phyloP scores from a whole-genome alignment of 1,139 yeast species.

The Yamadazyma atlantica region DNA sequence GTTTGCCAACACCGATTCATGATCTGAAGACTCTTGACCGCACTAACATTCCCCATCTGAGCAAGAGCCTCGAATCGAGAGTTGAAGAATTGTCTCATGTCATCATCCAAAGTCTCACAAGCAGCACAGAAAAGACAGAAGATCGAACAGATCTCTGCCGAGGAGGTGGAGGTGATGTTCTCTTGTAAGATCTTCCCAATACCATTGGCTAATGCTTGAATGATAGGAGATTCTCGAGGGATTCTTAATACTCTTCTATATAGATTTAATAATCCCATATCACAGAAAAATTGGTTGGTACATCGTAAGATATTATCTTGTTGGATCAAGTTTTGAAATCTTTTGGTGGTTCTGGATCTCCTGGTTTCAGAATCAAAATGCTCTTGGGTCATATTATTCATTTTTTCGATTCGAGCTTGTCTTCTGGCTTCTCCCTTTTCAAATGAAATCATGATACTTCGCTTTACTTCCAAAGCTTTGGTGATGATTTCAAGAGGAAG shows the following conservation, averaged over 20 bases:
- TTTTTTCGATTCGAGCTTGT: slow-evolving; percentile 29
- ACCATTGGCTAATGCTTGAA: slow-evolving; percentile 48
- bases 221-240: slow-evolving; percentile 44
- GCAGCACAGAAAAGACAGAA: slow-evolving; percentile 60
- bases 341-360: slow-evolving; percentile 7
- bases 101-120: slow-evolving; percentile 49
- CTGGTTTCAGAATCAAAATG: not conserved
- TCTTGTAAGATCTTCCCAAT: slow-evolving; percentile 34
- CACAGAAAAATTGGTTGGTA: slow-evolving; percentile 55
- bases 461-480: slow-evolving; percentile 49
- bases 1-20: slow-evolving; percentile 60
- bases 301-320: slow-evolving; percentile 46
- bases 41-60: slow-evolving; percentile 49
- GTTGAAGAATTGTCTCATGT: slow-evolving; percentile 33
- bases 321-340: slow-evolving; percentile 20
- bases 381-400: slow-evolving; percentile 8
- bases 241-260: slow-evolving; percentile 54
- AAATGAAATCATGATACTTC: slow-evolving; percentile 29
- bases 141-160: slow-evolving; percentile 57
- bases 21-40: slow-evolving; percentile 46
- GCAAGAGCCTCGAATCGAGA: slow-evolving; percentile 39
- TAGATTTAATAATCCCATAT: slow-evolving; percentile 55
- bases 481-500: slow-evolving; percentile 38
- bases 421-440: slow-evolving; percentile 36
- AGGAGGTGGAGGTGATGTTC: slow-evolving; percentile 42